A percentile compares a stretch with the other conserved stretches of the same genome.
Evolutionary conservation across 371 early-diverging fungal genomes (phyloP).

Genomic region (Mucor mucedo): DNA sequence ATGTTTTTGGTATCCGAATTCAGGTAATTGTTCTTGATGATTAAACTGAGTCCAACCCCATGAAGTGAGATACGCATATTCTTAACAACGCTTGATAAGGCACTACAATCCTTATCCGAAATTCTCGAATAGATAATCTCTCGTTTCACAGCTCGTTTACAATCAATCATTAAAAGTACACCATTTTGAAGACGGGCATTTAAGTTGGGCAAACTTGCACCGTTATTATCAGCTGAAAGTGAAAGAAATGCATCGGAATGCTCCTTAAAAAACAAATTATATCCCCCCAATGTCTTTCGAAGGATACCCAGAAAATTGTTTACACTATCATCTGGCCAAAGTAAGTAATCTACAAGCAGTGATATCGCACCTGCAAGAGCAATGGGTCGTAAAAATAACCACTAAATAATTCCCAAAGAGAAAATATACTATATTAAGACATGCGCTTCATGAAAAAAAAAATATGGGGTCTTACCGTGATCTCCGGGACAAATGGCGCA

Average conservation of each 20-base stretch:
- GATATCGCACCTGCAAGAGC: constrained; percentile 40
- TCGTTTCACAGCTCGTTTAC: constrained; percentile 49
- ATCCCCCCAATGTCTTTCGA: constrained; percentile 27
- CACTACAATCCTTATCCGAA: constrained; percentile 40
- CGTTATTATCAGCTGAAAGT: not conserved
- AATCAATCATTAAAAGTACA: constrained; percentile 40
- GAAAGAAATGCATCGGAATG: constrained; percentile 39
- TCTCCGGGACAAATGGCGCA: constrained; percentile 20
- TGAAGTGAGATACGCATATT: constrained; percentile 36
- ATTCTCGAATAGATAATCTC: constrained; percentile 39
- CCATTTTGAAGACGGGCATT: constrained; percentile 35
- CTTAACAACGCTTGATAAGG: constrained; percentile 31
- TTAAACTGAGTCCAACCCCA: constrained; percentile 43
- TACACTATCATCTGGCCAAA: constrained; percentile 55
- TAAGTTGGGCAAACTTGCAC: constrained; percentile 28
- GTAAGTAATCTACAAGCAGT: constrained; percentile 37
- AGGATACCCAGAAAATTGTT: constrained; percentile 38
- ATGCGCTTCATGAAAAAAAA: not conserved
- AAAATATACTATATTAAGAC: not conserved
- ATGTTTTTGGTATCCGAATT: constrained; percentile 9
- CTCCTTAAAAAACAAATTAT: constrained; percentile 40
- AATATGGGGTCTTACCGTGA: constrained; percentile 24
- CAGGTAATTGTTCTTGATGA: constrained; percentile 32
- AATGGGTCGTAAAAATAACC: constrained; percentile 44
- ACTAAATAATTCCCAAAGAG: constrained; percentile 23